These are phyloP conservation scores for Brassica cretica DNA, from an alignment of 345 rosid species.

Conservation along the genomic window DNA sequence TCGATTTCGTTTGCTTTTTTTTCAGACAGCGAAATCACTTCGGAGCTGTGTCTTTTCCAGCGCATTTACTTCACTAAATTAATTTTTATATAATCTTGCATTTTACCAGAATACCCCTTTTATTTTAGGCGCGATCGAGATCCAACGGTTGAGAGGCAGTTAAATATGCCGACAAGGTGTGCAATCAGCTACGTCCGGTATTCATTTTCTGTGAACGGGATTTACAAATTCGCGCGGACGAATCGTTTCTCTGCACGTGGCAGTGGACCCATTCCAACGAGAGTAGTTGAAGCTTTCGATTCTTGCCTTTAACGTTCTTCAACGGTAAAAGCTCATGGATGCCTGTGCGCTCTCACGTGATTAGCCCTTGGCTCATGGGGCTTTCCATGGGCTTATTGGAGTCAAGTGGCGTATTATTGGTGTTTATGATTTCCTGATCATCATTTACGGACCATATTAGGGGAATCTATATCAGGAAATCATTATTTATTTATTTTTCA, in stretches of 20 bases:
- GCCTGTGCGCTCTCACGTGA: conserved; percentile 36
- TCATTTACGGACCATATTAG: too few species aligned
- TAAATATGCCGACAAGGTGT: conserved; percentile 21
- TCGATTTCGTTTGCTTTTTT: conserved; percentile 16
- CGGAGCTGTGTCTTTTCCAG: conserved; percentile 32
- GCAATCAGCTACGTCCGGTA: not conserved
- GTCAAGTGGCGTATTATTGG: not conserved
- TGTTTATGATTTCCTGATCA: not conserved
- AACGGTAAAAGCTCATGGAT: conserved; percentile 34
- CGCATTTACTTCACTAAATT: not conserved
- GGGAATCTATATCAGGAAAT: too few species aligned
- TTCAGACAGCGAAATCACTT: conserved; percentile 37
- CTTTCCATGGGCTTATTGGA: conserved; percentile 8
- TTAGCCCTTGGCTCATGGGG: conserved; percentile 34
- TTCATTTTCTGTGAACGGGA: not conserved
- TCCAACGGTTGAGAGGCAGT: conserved; percentile 25
- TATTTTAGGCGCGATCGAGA: conserved; percentile 6
- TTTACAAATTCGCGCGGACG: not conserved
- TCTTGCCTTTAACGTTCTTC: conserved; percentile 18
- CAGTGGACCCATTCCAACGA: not conserved
- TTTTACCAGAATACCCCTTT: not conserved
- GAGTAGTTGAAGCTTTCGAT: conserved; percentile 27
- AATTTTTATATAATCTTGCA: not conserved
- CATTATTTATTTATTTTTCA: too few species aligned
- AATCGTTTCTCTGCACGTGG: conserved; percentile 1